Evolutionary conservation across 1,139 yeast genomes (phyloP).

Genomic region (Pichia sp.): DNA sequence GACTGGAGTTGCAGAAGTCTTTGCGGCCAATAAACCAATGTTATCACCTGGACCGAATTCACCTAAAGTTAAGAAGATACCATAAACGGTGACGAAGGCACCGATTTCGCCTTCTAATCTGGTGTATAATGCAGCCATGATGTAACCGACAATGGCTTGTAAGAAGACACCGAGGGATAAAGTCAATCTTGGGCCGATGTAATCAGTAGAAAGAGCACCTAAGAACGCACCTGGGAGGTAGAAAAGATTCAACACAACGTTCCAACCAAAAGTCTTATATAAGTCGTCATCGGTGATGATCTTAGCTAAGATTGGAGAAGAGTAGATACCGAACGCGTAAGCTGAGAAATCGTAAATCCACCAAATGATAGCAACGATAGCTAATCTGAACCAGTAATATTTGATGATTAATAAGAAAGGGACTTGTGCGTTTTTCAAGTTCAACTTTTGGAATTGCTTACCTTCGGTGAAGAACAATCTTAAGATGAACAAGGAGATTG

Average conservation of each 20-base stretch:
- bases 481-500: conserved; percentile 69
- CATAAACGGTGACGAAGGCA: conserved; percentile 81
- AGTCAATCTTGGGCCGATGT: conserved; percentile 84
- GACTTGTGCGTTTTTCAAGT: conserved; percentile 60
- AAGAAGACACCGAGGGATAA: conserved; percentile 62
- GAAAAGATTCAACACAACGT: conserved; percentile 81
- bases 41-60: conserved; percentile 96
- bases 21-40: conserved; percentile 83
- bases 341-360: conserved; percentile 86
- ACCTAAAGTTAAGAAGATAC: conserved; percentile 82
- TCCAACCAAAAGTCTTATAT: conserved; percentile 88
- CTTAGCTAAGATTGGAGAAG: conserved; percentile 59
- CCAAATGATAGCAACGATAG: conserved; percentile 78
- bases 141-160: conserved; percentile 82
- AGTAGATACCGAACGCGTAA: conserved; percentile 85
- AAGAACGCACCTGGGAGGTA: conserved; percentile 87
- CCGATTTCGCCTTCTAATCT: conserved; percentile 60
- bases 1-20: conserved; percentile 81
- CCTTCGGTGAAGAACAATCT: conserved; percentile 77
- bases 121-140: conserved; percentile 74
- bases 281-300: conserved; percentile 63
- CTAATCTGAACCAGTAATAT: conserved; percentile 81
- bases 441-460: conserved; percentile 64
- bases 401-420: conserved; percentile 73
- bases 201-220: conserved; percentile 84